Evolutionary conservation across 116 monocot genomes (phyloP).

Genomic region (Thalassia testudinum): DNA sequence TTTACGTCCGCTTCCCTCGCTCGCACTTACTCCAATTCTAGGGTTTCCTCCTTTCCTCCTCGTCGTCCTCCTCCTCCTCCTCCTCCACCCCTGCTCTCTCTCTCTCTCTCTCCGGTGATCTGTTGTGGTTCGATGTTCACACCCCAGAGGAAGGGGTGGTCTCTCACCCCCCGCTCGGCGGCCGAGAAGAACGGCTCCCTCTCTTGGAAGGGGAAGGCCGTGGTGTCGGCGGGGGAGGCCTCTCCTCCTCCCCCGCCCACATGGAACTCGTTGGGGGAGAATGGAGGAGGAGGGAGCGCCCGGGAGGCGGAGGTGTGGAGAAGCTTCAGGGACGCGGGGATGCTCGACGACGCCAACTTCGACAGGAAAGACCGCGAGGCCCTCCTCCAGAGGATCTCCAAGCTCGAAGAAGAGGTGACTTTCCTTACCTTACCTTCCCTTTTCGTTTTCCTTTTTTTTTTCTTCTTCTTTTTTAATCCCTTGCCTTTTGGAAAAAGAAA

Average conservation of each 20-base stretch:
- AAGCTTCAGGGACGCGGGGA: constrained; percentile 61
- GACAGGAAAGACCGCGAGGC: constrained; percentile 65
- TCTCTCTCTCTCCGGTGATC: neutral
- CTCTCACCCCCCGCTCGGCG: constrained; percentile 25
- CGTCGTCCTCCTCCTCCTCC: neutral
- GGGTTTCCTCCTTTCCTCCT: neutral
- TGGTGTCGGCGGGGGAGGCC: constrained; percentile 13
- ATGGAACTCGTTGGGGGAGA: constrained; percentile 31
- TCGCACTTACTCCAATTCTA: too few relatives aligned
- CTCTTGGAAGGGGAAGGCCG: constrained; percentile 29
- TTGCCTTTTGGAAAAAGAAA: too few relatives aligned
- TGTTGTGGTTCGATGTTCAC: constrained; percentile 65
- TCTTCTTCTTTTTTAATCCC: too few relatives aligned
- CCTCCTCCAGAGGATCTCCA: constrained; percentile 28
- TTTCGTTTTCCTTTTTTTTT: too few relatives aligned
- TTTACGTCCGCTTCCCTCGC: too few relatives aligned
- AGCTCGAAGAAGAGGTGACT: constrained; percentile 70
- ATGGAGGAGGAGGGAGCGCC: constrained; percentile 15
- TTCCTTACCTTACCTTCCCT: too few relatives aligned
- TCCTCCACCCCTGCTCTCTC: neutral
- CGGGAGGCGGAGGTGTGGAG: constrained; percentile 48
- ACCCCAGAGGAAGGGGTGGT: constrained; percentile 56
- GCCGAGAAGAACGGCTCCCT: constrained; percentile 17
- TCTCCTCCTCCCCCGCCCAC: constrained; percentile 36
- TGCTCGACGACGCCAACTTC: constrained; percentile 50